Conservation (phyloP, 1,139 yeast species). For the Casaregolazyma lundiana region DNA sequence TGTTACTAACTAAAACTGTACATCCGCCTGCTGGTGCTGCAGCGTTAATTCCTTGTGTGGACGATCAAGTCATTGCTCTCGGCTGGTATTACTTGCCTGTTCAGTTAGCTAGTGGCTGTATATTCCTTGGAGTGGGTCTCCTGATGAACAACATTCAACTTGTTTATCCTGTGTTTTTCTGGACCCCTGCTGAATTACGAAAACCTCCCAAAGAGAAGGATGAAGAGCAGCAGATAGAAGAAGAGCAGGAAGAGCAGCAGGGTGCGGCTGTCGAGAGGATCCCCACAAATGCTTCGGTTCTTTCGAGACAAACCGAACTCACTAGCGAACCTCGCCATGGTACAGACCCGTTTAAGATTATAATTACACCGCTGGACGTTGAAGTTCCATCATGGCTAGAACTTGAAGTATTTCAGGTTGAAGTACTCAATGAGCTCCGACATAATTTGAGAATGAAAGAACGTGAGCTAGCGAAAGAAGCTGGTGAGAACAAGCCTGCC, state of each 20-base stretch:
- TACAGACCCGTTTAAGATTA: conserved; percentile 4
- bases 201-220: background rate
- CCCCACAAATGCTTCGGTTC: too few relatives aligned
- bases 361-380: conserved; percentile 4
- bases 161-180: conserved; percentile 60
- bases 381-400: conserved; percentile 7
- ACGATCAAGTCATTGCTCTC: conserved; percentile 43
- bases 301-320: background rate
- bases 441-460: background rate
- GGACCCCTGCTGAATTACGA: conserved; percentile 41
- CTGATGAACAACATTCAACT: conserved; percentile 54
- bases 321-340: conserved; percentile 4
- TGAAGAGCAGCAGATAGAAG: background rate
- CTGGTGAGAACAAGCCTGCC: background rate
- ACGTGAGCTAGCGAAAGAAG: background rate
- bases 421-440: conserved; percentile 5
- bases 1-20: conserved; percentile 55
- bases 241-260: too few relatives aligned
- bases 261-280: too few relatives aligned
- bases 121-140: conserved; percentile 51
- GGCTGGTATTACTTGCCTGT: conserved; percentile 69
- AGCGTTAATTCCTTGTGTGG: conserved; percentile 56
- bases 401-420: conserved; percentile 3
- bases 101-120: conserved; percentile 48
- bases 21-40: conserved; percentile 79